A percentile compares a stretch with the other conserved stretches of the same genome.
phyloP scores from a whole-genome alignment of 345 rosid species.

The Arabidopsis arenosa region DNA sequence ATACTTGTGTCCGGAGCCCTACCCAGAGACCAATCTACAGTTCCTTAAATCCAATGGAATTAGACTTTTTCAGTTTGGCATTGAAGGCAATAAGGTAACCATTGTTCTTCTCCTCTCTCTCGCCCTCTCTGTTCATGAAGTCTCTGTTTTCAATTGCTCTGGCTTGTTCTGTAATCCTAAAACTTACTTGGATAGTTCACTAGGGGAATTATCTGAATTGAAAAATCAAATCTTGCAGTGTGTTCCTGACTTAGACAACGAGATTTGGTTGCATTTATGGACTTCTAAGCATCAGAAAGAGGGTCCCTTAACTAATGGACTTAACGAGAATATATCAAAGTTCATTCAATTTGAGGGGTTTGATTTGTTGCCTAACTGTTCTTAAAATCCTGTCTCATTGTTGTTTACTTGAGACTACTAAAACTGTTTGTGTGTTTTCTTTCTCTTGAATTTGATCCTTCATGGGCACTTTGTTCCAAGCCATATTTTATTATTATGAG shows the following conservation, averaged over 20 bases:
- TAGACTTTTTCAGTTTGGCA: constrained; percentile 83
- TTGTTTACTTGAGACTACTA: constrained; percentile 22
- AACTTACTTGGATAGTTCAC: background rate
- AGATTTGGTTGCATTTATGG: constrained; percentile 40
- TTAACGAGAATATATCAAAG: background rate
- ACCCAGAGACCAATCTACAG: constrained; percentile 76
- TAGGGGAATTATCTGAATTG: background rate
- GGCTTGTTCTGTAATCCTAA: constrained; percentile 8
- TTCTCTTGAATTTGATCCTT: constrained; percentile 24
- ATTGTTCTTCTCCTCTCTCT: background rate
- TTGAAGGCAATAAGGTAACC: constrained; percentile 85
- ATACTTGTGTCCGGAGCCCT: constrained; percentile 90
- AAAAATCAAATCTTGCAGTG: constrained; percentile 33
- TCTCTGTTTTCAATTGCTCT: background rate
- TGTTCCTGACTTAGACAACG: constrained; percentile 37
- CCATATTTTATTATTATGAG: constrained; percentile 26
- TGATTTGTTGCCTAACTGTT: constrained; percentile 14
- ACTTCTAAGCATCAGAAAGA: constrained; percentile 37
- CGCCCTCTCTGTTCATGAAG: background rate
- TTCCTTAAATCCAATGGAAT: constrained; percentile 85
- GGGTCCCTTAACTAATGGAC: constrained; percentile 31
- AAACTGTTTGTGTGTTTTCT: constrained; percentile 7
- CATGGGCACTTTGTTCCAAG: constrained; percentile 23
- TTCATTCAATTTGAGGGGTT: constrained; percentile 6
- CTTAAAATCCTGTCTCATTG: constrained; percentile 22